Conservation (phyloP, 345 rosid genomes). For the Linum trigynum region DNA sequence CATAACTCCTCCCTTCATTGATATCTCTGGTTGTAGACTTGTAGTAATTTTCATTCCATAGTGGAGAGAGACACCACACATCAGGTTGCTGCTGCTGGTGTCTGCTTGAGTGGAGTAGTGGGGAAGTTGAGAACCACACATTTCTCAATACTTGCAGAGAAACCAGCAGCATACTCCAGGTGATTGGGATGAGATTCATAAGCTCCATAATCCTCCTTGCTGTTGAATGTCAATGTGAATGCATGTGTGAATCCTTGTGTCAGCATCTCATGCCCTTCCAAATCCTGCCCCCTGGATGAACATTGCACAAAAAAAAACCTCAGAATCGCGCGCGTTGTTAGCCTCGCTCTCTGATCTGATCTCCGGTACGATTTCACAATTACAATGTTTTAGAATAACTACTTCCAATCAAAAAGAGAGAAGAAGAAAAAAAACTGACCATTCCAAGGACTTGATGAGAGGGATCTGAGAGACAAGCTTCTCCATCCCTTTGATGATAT, state of each 20-base stretch:
- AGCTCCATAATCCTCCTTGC: constrained; percentile 60
- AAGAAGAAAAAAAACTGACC: constrained; percentile 28
- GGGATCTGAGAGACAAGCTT: constrained; percentile 63
- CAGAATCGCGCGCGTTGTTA: not conserved
- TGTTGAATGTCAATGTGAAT: constrained; percentile 67
- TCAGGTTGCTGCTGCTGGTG: constrained; percentile 20
- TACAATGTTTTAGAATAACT: not conserved
- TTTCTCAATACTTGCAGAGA: constrained; percentile 68
- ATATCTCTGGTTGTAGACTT: no score
- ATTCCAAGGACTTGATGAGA: constrained; percentile 77
- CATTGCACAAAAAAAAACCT: not conserved
- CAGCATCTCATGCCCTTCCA: constrained; percentile 77
- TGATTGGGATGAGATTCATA: constrained; percentile 64
- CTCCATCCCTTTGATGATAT: constrained; percentile 73
- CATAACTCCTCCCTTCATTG: no score
- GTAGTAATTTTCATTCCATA: no score
- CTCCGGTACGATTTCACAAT: no score
- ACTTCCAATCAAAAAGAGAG: not conserved
- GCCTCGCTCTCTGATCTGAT: not conserved
- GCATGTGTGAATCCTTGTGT: constrained; percentile 86
- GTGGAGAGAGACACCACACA: not conserved
- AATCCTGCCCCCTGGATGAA: constrained; percentile 64
- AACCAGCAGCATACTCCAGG: constrained; percentile 62
- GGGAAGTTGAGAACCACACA: constrained; percentile 70
- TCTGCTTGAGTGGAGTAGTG: constrained; percentile 30